Evolutionary conservation across 208 protist genomes (phyloP), one percentile per base, ranked within the genome.

Genomic region (Polymyxa betae): DNA sequence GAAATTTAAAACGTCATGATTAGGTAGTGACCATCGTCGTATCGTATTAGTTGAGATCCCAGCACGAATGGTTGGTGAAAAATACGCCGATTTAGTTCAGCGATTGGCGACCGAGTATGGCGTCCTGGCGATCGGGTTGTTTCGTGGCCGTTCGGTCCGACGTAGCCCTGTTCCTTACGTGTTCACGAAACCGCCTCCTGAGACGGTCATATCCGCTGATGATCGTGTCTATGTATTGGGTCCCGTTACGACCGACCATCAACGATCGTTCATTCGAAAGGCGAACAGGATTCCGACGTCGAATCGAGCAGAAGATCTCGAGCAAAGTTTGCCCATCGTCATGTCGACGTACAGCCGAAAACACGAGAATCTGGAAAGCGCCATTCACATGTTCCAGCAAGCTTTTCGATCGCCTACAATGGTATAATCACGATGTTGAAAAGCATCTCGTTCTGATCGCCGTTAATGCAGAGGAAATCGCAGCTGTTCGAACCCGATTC

Each of bases 101-200:
- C 35, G 72, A n/a, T 82, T 82, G 16, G n/a, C n/a, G 5, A n/a
- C n/a, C n/a, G 72, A 45, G 35, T 82, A 82, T 43, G 72, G 72
- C 16, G 5, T 82, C n/a, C n/a, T 82, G 12, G 5, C 16, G 16
- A 82, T 82, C n/a, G 72, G 72, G 72, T 20, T 82, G n/a, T 82
- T 82, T n/a, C 72, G 72, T 20, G n/a, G 40, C 72, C 5, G 35
- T 20, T 16, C 5, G 5, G 16, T 20, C 10, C 40, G 40, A 5
- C 12, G 16, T 5, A 16, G 16, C 12, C 72, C 72, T 35, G 35
- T 82, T 43, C 72, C 72, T 5, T 82, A 82, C n/a, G 35, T 82
- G 12, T 82, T 40, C n/a, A 82, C 35, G 5, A 40, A 35, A 20
- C 72, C 72, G 5, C 72, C 16, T 45, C 16, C 72, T 12, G 5